Evolutionary conservation across 1,284 basidiomycete genomes (phyloP).

Genomic region (Schizopora paradoxa): DNA sequence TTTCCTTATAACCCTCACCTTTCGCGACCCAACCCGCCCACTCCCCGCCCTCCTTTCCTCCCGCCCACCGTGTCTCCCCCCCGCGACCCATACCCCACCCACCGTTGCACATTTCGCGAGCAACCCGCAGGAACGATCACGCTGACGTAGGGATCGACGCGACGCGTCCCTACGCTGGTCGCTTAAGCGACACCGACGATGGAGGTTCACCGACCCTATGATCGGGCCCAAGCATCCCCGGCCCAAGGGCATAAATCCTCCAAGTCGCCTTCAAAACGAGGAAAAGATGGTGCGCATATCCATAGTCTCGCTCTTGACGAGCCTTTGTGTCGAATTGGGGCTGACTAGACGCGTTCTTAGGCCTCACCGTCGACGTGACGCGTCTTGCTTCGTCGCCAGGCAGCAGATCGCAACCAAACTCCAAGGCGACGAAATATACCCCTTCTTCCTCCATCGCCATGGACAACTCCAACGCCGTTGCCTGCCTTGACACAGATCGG

Average conservation of each 20-base stretch:
- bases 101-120: neutral
- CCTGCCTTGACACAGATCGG: constrained; percentile 1
- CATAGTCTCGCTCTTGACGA: too few relatives aligned
- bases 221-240: constrained; percentile 1
- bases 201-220: too few relatives aligned
- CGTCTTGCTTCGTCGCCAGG: too few relatives aligned
- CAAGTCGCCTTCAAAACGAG: too few relatives aligned
- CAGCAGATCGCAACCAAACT: too few relatives aligned
- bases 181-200: too few relatives aligned
- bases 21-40: neutral
- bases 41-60: neutral
- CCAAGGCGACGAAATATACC: too few relatives aligned
- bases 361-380: too few relatives aligned
- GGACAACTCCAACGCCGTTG: neutral
- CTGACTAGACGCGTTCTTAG: too few relatives aligned
- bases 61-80: neutral
- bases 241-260: constrained; percentile 6
- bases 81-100: neutral
- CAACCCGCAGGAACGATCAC: neutral
- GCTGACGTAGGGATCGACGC: neutral
- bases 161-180: constrained; percentile 7
- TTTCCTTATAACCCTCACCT: constrained; percentile 2
- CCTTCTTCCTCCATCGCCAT: neutral
- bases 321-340: too few relatives aligned
- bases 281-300: too few relatives aligned